Percentiles rank a stretch among this genome's conserved stretches.
phyloP scores from a whole-genome alignment of 495 filamentous ascomycete genomes.

The Pseudomonodictys pantanalensis region DNA sequence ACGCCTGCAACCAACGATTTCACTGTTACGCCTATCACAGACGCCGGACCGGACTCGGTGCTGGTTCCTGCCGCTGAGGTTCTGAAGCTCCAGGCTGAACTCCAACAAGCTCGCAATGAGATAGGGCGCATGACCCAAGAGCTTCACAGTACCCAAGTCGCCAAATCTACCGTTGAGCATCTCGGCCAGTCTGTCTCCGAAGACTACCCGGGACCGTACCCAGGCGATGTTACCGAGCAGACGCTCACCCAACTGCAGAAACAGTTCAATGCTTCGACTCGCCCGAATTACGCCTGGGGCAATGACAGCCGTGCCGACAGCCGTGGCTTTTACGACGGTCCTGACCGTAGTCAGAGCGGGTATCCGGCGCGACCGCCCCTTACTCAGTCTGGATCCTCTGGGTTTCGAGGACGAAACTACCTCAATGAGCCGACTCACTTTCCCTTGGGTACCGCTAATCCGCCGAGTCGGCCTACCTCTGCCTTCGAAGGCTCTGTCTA shows the following conservation, averaged over 20 bases:
- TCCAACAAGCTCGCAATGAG: conserved; percentile 72
- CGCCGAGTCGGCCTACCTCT: conserved; percentile 43
- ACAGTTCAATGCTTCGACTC: conserved; percentile 53
- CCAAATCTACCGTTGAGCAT: conserved; percentile 72
- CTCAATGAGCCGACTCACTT: conserved; percentile 42
- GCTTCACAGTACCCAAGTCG: conserved; percentile 71
- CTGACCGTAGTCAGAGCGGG: conserved; percentile 13
- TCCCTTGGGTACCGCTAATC: conserved; percentile 36
- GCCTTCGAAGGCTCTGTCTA: conserved; percentile 33
- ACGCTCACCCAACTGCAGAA: conserved; percentile 54
- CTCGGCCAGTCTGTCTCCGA: conserved; percentile 61
- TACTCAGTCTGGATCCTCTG: conserved; percentile 35
- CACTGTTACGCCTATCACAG: conserved; percentile 43
- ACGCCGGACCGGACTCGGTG: conserved; percentile 44
- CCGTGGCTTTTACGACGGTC: conserved; percentile 13
- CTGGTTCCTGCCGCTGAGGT: conserved; percentile 49
- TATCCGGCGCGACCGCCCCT: conserved; percentile 15
- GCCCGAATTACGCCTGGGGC: conserved; percentile 57
- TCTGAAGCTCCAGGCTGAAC: conserved; percentile 63
- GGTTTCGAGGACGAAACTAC: conserved; percentile 35
- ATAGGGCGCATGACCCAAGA: conserved; percentile 83
- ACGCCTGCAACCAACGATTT: conserved; percentile 58
- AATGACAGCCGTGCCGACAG: conserved; percentile 27
- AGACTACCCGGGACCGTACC: conserved; percentile 49
- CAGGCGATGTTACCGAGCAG: conserved; percentile 51